A percentile compares a stretch with the other conserved stretches of the same genome.
phyloP scores from a whole-genome alignment of 495 filamentous ascomycete genomes.

The Aspergillus baeticus region DNA sequence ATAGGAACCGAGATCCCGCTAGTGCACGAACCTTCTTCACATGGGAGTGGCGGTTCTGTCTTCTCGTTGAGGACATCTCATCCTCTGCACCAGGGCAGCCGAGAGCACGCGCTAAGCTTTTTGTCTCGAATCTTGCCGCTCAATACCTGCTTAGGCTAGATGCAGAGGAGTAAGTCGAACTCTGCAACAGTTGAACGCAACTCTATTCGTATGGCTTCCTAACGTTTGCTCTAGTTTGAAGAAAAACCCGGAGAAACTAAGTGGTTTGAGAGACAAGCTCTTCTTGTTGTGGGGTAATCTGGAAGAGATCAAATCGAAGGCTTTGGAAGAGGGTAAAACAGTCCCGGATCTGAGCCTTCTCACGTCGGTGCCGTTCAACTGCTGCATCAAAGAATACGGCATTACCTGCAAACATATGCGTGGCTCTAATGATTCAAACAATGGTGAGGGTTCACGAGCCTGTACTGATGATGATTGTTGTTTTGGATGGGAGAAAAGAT shows the following conservation, averaged over 20 bases:
- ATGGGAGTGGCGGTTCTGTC: conserved; percentile 80
- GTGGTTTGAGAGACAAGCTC: conserved; percentile 63
- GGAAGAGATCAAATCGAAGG: conserved; percentile 58
- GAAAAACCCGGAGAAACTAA: conserved; percentile 41
- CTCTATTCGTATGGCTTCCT: background rate
- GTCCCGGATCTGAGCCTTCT: conserved; percentile 11
- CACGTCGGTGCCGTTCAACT: conserved; percentile 34
- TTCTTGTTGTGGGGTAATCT: conserved; percentile 86
- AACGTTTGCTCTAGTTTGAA: conserved; percentile 49
- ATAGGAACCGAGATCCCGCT: conserved; percentile 9
- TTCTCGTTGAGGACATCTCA: conserved; percentile 65
- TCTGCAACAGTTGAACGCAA: background rate
- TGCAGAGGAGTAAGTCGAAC: conserved; percentile 59
- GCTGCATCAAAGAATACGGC: conserved; percentile 55
- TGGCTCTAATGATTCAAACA: conserved; percentile 7
- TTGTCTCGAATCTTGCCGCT: conserved; percentile 63
- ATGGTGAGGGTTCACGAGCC: conserved; percentile 15
- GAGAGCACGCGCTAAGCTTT: conserved; percentile 54
- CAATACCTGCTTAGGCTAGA: conserved; percentile 65
- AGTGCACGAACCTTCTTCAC: conserved; percentile 13
- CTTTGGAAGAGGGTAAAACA: conserved; percentile 10
- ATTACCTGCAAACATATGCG: conserved; percentile 35
- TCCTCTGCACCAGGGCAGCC: conserved; percentile 28
- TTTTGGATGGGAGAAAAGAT: conserved; percentile 51
- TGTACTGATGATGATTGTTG: conserved; percentile 35